Base-by-base conservation (phyloP, 768 basidiomycete genomes). In the Pleurotus tuoliensis region DNA sequence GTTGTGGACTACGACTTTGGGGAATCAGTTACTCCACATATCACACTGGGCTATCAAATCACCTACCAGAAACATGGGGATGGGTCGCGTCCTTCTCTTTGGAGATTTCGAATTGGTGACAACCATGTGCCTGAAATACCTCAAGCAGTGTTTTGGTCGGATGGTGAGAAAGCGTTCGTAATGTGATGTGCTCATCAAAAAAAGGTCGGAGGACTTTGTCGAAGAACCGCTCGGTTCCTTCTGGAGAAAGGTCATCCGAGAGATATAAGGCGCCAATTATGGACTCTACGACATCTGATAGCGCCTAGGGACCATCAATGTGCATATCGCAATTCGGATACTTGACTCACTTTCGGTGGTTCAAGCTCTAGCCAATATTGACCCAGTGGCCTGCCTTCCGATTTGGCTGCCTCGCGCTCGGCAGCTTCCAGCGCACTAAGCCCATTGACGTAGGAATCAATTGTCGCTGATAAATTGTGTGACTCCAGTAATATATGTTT, bases 281-380 rank as follows among this genome's bases (percentile, higher is more conserved):
- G 2, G 91, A 86, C 69, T 94, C 92, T 18, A 94, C 78, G 24
- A 92, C 76, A 67, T 93, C 90, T 6, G 89, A 88, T 16, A 94
- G 75, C 7, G 77, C 80, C 92, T 93, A 64, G 16, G 57, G 38
- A 61, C 3, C n/a, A 43, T 9, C 12, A 53, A 11, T 13, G 18
- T 25, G 43, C 44, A 38, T 38, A 22, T 18, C 47, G 56, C 45
- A 34, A 20, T 44, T 30, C 20, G 37, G 24, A 3, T 37, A 22
- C 20, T 34, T 44, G 15, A 59, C 69, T 34, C 62, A 87, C 92
- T 77, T 94, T 93, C 0, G 92, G 92, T 39, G 88, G 80, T 44
- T 90, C 83, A 30, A 87, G 69, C 40, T 87, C 87, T 5, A 82
- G 72, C 92, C 92, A 94, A 68, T 87, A 92, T 63, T 92, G 89